Percentiles rank a stretch among this genome's conserved stretches.
These are phyloP conservation scores for Lichtheimia corymbifera DNA, from an alignment of 371 early-diverging fungal species.

Conservation along the genomic window DNA sequence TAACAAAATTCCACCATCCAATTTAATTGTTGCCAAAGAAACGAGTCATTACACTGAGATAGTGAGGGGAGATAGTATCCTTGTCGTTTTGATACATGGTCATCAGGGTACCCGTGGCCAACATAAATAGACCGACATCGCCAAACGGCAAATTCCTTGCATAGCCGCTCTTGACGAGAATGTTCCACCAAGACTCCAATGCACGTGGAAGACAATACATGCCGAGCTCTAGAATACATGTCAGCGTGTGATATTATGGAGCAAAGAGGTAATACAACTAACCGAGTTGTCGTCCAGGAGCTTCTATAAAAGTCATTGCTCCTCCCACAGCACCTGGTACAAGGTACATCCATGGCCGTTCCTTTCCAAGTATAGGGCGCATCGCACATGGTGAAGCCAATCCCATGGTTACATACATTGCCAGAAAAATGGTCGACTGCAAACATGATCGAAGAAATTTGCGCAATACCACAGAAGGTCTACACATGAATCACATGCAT, in stretches of 20 bases:
- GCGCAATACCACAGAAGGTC: conserved; percentile 30
- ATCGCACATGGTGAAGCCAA: conserved; percentile 66
- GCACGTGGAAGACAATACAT: conserved; percentile 84
- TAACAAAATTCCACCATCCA: no score
- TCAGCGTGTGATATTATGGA: no score
- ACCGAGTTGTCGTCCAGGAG: conserved; percentile 69
- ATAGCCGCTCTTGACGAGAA: conserved; percentile 45
- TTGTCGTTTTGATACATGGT: conserved; percentile 81
- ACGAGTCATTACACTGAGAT: conserved; percentile 76
- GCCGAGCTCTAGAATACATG: conserved; percentile 61
- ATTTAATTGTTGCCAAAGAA: conserved; percentile 79
- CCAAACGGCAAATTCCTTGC: conserved; percentile 51
- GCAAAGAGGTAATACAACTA: not conserved
- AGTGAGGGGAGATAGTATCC: conserved; percentile 68
- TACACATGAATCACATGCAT: conserved; percentile 11
- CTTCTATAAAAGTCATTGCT: conserved; percentile 71
- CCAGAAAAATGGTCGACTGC: conserved; percentile 72
- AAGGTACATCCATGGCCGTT: conserved; percentile 54
- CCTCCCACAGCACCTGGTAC: conserved; percentile 72
- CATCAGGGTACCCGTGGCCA: conserved; percentile 80
- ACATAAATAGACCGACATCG: conserved; percentile 66
- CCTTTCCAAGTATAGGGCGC: conserved; percentile 57
- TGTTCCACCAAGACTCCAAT: conserved; percentile 71
- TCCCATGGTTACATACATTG: conserved; percentile 65
- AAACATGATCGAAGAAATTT: conserved; percentile 57